Percentiles rank a stretch among this genome's conserved stretches.
phyloP scores from a whole-genome alignment of 164 flowering plant species.

The Platanus orientalis region DNA sequence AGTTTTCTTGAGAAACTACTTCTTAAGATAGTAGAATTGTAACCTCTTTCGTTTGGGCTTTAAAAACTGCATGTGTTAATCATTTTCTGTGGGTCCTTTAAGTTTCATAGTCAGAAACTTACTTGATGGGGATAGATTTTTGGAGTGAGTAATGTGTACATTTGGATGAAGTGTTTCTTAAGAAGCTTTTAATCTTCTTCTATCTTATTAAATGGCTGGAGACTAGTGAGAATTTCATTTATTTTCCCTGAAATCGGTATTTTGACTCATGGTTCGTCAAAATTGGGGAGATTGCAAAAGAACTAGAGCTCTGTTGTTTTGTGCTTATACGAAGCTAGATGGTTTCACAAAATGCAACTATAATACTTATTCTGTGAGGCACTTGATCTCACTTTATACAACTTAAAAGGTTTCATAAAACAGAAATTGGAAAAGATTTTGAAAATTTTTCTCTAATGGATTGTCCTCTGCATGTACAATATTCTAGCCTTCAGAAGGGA shows the following conservation, averaged over 20 bases:
- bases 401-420: constrained; percentile 16
- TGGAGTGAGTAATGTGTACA: constrained; percentile 27
- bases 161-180: constrained; percentile 32
- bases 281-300: constrained; percentile 42
- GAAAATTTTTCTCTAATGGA: constrained; percentile 16
- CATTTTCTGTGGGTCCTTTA: constrained; percentile 69
- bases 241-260: too few relatives aligned
- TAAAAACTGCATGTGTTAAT: constrained; percentile 77
- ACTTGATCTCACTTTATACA: constrained; percentile 49
- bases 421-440: constrained; percentile 10
- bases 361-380: constrained; percentile 74
- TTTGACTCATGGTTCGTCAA: constrained; percentile 40
- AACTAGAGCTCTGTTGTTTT: constrained; percentile 58
- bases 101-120: constrained; percentile 43
- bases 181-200: constrained; percentile 47
- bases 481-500: constrained; percentile 23
- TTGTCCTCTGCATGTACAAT: constrained; percentile 12
- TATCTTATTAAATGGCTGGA: constrained; percentile 30
- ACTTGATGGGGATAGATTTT: constrained; percentile 31
- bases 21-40: constrained; percentile 76
- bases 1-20: constrained; percentile 67
- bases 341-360: constrained; percentile 39
- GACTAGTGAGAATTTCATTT: constrained; percentile 25
- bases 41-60: constrained; percentile 75
- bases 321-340: constrained; percentile 80